A percentile compares a stretch with the other conserved stretches of the same genome.
These are phyloP conservation scores for Podaxis mareebaensis DNA, from an alignment of 768 basidiomycete genomes.

Conservation along the genomic window DNA sequence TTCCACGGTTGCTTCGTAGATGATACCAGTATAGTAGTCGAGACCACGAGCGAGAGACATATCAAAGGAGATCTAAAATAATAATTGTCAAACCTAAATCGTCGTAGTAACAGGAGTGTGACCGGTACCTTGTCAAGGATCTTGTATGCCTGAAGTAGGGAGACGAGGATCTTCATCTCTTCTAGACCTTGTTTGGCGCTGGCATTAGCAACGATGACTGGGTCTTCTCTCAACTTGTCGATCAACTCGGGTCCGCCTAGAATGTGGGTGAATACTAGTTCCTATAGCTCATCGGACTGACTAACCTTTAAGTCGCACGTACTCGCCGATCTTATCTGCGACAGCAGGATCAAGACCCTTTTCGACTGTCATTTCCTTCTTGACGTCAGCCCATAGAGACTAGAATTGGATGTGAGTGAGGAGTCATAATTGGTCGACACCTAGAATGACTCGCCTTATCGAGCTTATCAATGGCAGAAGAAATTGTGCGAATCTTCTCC, in stretches of 20 bases:
- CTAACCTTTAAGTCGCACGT: slow-evolving; percentile 91
- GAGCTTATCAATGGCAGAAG: slow-evolving; percentile 96
- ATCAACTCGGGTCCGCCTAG: slow-evolving; percentile 81
- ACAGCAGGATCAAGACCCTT: slow-evolving; percentile 81
- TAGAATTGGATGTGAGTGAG: slow-evolving; percentile 27
- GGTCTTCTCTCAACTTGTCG: slow-evolving; percentile 64
- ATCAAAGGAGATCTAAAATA: slow-evolving; percentile 86
- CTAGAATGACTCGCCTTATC: slow-evolving; percentile 70
- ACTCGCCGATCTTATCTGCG: slow-evolving; percentile 95
- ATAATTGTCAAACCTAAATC: background rate
- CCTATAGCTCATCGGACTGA: background rate
- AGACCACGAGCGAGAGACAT: slow-evolving; percentile 96
- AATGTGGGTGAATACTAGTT: background rate
- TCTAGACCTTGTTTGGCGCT: slow-evolving; percentile 79
- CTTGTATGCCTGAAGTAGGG: slow-evolving; percentile 76
- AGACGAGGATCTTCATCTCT: slow-evolving; percentile 88
- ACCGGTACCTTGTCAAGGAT: slow-evolving; percentile 69
- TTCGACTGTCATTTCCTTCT: slow-evolving; percentile 95
- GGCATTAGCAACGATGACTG: slow-evolving; percentile 62
- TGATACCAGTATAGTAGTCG: slow-evolving; percentile 98
- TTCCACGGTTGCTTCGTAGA: slow-evolving; percentile 94
- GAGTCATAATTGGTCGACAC: background rate
- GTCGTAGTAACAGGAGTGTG: background rate
- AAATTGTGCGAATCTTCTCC: slow-evolving; percentile 90
- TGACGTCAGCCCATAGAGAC: slow-evolving; percentile 90